A percentile compares a stretch with the other conserved stretches of the same genome.
These are phyloP conservation scores for Anthracocystis setariae DNA, from an alignment of 1,284 basidiomycete species.

Conservation along the genomic window DNA sequence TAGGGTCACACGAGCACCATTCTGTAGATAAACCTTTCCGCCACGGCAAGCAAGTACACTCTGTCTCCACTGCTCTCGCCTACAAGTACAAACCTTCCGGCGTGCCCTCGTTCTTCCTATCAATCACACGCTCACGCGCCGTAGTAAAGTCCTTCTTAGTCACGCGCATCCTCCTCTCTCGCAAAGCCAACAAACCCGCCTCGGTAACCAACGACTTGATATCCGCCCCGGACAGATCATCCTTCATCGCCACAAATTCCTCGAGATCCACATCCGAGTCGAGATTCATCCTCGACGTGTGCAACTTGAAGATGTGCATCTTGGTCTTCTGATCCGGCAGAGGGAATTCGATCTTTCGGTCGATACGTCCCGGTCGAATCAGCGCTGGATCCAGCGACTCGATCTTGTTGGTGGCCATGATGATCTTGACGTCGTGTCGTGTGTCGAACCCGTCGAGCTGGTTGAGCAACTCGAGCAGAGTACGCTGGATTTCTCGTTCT, in stretches of 20 bases:
- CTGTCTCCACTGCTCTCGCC: neutral
- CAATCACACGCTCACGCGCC: slow-evolving; percentile 64
- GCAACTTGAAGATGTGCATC: slow-evolving; percentile 92
- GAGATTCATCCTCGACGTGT: slow-evolving; percentile 95
- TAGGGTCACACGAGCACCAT: slow-evolving; percentile 2
- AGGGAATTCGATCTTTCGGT: slow-evolving; percentile 83
- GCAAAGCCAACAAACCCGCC: slow-evolving; percentile 90
- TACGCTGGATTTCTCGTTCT: slow-evolving; percentile 70
- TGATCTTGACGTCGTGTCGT: slow-evolving; percentile 96
- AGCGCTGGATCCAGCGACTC: slow-evolving; percentile 95
- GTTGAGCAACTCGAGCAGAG: slow-evolving; percentile 69
- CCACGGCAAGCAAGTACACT: neutral
- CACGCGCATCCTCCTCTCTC: slow-evolving; percentile 95
- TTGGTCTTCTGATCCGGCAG: slow-evolving; percentile 66
- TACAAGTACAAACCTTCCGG: slow-evolving; percentile 61
- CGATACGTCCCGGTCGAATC: slow-evolving; percentile 98
- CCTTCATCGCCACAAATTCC: slow-evolving; percentile 94
- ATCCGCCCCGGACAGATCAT: slow-evolving; percentile 95
- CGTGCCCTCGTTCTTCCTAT: slow-evolving; percentile 65
- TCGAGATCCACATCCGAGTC: slow-evolving; percentile 92
- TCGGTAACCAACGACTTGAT: slow-evolving; percentile 83
- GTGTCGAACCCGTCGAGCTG: slow-evolving; percentile 99
- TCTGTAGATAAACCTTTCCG: no score
- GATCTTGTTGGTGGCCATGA: slow-evolving; percentile 86
- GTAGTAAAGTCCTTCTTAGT: slow-evolving; percentile 75